phyloP scores from a whole-genome alignment of 345 rosid genomes.

The Aquilaria yunnanensis region DNA sequence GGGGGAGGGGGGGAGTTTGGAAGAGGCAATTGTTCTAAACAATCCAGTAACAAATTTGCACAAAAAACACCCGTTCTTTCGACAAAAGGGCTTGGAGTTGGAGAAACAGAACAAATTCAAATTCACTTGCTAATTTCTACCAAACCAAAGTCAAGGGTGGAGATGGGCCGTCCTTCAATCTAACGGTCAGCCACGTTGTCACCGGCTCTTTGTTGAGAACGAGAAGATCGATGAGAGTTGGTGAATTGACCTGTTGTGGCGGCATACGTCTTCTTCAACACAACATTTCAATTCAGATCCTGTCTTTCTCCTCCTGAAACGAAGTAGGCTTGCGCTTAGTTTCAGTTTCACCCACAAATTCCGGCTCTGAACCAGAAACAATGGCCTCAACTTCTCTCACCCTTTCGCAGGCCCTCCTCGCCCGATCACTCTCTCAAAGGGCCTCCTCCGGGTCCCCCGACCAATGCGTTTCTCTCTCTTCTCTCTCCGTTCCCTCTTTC shows the following conservation, averaged over 20 bases:
- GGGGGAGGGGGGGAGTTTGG: too few species aligned
- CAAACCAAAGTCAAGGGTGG: not conserved
- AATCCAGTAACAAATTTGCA: too few species aligned
- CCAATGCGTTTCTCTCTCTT: slow-evolving; percentile 34
- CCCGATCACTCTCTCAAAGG: slow-evolving; percentile 41
- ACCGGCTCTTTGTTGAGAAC: slow-evolving; percentile 5
- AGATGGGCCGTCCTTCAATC: not conserved
- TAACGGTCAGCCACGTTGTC: slow-evolving; percentile 5
- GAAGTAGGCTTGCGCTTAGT: not conserved
- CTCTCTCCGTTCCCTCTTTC: slow-evolving; percentile 38
- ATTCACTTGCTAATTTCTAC: too few species aligned
- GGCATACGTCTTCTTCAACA: not conserved
- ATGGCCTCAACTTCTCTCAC: slow-evolving; percentile 59
- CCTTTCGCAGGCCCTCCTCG: slow-evolving; percentile 49
- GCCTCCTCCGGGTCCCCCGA: slow-evolving; percentile 34
- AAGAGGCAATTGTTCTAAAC: too few species aligned
- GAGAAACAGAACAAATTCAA: too few species aligned
- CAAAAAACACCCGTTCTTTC: too few species aligned
- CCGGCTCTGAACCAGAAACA: slow-evolving; percentile 10
- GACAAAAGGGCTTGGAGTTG: too few species aligned
- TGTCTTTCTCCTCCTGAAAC: not conserved
- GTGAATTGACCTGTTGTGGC: not conserved
- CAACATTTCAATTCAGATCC: not conserved
- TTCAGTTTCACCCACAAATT: not conserved
- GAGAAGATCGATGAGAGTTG: slow-evolving; percentile 17